Conservation (phyloP, 768 basidiomycete genomes). For the Panellus pusillus region DNA sequence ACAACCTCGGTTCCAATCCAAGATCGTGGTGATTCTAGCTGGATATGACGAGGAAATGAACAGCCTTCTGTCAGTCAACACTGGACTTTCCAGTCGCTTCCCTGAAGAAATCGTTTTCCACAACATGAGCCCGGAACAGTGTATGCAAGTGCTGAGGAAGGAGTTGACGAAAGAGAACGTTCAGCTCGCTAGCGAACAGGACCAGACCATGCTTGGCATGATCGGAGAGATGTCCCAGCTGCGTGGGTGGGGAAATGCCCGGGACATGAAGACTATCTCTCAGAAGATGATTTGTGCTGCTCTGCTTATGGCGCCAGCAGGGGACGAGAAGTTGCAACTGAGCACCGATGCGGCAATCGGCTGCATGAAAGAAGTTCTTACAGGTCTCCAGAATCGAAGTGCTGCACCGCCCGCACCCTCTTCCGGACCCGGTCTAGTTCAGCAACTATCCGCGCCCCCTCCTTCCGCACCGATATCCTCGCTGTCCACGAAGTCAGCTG, state of each 20-base stretch:
- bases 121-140: constrained; percentile 50
- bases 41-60: constrained; percentile 74
- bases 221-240: constrained; percentile 44
- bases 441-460: background rate
- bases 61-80: constrained; percentile 53
- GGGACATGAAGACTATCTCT: constrained; percentile 57
- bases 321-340: constrained; percentile 26
- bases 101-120: constrained; percentile 57
- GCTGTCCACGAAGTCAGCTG: constrained; percentile 4
- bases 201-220: constrained; percentile 37
- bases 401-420: background rate
- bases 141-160: constrained; percentile 48
- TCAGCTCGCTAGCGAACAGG: constrained; percentile 29
- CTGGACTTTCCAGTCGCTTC: constrained; percentile 68
- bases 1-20: constrained; percentile 52
- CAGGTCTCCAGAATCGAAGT: constrained; percentile 6
- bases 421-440: background rate
- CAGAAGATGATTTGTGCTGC: constrained; percentile 47
- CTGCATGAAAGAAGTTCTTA: constrained; percentile 23
- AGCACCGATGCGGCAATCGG: constrained; percentile 28
- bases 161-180: constrained; percentile 49
- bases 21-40: constrained; percentile 66
- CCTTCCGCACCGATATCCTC: constrained; percentile 1
- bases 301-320: constrained; percentile 27
- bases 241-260: constrained; percentile 68